A percentile compares a stretch with the other conserved stretches of the same genome.
These are phyloP conservation scores for Pseudonectria foliicola DNA, from an alignment of 2,329 filamentous ascomycete species.

Conservation along the genomic window DNA sequence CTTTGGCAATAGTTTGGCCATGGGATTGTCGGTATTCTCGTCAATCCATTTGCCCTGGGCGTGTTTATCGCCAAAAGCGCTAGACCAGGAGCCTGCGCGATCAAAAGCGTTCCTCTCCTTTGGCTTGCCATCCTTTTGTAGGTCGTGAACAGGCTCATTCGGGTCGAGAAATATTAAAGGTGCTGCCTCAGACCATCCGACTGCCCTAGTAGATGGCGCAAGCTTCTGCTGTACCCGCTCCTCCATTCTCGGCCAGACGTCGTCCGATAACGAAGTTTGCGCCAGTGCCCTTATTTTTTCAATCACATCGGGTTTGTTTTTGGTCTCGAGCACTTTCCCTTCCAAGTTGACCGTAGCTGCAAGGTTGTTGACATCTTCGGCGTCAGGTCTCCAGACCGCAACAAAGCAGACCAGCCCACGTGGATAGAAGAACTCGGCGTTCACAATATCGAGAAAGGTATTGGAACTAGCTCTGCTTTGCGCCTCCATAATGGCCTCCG, in stretches of 20 bases:
- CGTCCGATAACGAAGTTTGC: constrained; percentile 4
- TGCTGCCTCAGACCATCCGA: constrained; percentile 38
- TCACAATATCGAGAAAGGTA: constrained; percentile 47
- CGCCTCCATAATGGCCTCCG: constrained; percentile 33
- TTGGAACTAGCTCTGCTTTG: constrained; percentile 39
- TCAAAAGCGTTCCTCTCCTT: constrained; percentile 1
- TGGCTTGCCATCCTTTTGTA: background rate
- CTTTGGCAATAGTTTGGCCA: constrained; percentile 1
- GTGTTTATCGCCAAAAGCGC: constrained; percentile 2
- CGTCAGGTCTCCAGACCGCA: constrained; percentile 44
- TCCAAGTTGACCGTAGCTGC: too few species aligned
- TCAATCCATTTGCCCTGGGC: constrained; percentile 3
- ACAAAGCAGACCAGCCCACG: constrained; percentile 44
- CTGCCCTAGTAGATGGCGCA: constrained; percentile 13
- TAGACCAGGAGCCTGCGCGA: constrained; percentile 1
- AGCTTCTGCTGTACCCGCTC: constrained; percentile 3
- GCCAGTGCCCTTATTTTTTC: constrained; percentile 5
- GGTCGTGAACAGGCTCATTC: constrained; percentile 16
- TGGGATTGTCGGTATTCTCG: background rate
- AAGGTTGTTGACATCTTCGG: too few species aligned
- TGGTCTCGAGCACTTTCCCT: constrained; percentile 6
- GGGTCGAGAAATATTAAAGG: constrained; percentile 41
- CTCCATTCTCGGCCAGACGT: constrained; percentile 5
- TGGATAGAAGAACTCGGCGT: constrained; percentile 49
- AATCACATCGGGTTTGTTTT: background rate